Conservation (phyloP, 148 eudicot species). For the Diospyros lotus region DNA sequence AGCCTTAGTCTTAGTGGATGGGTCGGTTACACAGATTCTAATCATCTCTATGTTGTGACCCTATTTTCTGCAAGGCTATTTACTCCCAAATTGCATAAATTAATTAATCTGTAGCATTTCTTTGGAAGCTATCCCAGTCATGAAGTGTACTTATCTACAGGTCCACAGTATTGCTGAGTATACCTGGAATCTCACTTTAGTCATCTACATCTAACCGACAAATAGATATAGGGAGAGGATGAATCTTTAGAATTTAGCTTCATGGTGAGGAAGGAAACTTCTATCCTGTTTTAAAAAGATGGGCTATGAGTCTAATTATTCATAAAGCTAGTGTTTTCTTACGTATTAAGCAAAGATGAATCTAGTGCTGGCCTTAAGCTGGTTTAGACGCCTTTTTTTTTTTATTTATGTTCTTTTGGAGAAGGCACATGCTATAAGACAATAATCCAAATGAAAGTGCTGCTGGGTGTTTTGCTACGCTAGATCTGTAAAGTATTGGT, state of each 20-base stretch:
- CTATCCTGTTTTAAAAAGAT: background rate
- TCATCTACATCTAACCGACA: background rate
- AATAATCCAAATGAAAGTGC: background rate
- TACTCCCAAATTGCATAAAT: background rate
- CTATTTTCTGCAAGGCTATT: background rate
- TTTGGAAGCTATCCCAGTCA: background rate
- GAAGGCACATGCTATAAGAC: too few relatives aligned
- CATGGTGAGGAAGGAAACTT: background rate
- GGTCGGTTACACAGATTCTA: too few relatives aligned
- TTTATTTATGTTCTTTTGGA: too few relatives aligned
- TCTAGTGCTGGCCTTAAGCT: background rate
- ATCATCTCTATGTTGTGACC: too few relatives aligned
- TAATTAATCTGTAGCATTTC: background rate
- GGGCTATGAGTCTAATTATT: background rate
- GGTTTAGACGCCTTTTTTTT: background rate
- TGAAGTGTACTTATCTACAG: background rate
- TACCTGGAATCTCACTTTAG: background rate
- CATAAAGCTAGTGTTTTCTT: background rate
- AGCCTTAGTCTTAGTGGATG: too few relatives aligned
- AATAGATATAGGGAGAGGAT: background rate
- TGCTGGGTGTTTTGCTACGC: background rate
- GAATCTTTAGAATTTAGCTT: background rate
- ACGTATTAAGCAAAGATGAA: background rate
- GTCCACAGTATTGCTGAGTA: background rate
- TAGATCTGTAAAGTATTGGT: constrained; percentile 1